Evolutionary conservation across 257 asterid species (phyloP).

Genomic region (Catharanthus roseus): DNA sequence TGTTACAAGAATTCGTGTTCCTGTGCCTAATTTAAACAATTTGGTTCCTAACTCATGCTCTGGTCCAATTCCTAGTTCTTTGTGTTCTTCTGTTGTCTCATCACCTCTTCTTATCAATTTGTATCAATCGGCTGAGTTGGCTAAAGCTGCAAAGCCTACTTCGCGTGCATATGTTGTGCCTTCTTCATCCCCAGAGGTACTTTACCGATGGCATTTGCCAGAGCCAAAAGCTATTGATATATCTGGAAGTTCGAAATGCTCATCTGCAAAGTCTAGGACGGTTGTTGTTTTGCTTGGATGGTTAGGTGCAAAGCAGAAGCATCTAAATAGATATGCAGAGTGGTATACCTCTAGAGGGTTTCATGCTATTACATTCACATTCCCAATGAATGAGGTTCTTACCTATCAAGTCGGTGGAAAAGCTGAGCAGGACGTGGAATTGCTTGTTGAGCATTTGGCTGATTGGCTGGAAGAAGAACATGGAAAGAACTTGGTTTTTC

Average conservation of each 20-base stretch:
- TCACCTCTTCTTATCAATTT: slow-evolving; percentile 40
- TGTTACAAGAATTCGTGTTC: slow-evolving; percentile 35
- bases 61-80: slow-evolving; percentile 12
- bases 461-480: slow-evolving; percentile 93
- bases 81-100: slow-evolving; percentile 30
- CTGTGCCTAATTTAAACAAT: slow-evolving; percentile 44
- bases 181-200: slow-evolving; percentile 44
- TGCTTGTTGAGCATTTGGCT: slow-evolving; percentile 74
- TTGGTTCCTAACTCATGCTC: slow-evolving; percentile 31
- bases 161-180: slow-evolving; percentile 27
- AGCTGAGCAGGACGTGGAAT: slow-evolving; percentile 70
- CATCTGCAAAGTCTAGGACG: slow-evolving; percentile 57
- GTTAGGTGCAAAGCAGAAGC: slow-evolving; percentile 93
- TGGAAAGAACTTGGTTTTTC: slow-evolving; percentile 79
- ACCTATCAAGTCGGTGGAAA: slow-evolving; percentile 88
- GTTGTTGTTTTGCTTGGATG: slow-evolving; percentile 93
- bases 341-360: slow-evolving; percentile 89
- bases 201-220: slow-evolving; percentile 89
- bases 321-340: slow-evolving; percentile 74
- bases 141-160: slow-evolving; percentile 53
- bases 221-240: slow-evolving; percentile 43
- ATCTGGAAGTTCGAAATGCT: slow-evolving; percentile 38
- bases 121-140: slow-evolving; percentile 55
- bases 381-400: slow-evolving; percentile 82
- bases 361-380: slow-evolving; percentile 83